Base-by-base conservation (phyloP, 768 basidiomycete genomes). In the Boletellus sp. region DNA sequence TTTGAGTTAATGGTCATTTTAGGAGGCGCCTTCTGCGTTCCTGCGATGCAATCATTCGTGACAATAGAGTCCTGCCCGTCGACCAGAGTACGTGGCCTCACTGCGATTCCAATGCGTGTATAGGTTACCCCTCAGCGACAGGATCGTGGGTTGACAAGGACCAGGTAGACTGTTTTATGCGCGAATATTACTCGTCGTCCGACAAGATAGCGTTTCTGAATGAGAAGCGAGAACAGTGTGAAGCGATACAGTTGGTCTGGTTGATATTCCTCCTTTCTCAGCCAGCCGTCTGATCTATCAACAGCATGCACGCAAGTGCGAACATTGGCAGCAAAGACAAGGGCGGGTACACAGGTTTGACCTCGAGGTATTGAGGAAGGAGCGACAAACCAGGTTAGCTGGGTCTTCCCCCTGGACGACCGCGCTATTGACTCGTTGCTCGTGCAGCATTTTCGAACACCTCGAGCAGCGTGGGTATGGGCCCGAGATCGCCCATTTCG, bases 391-490 rank as follows among this genome's bases (percentile, higher is more conserved):
- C 8, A 41, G 59, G 59, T 57, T 20, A n/a, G 48, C 28, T 4
- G 5, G 15, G n/a, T n/a, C n/a, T 13, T 39, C 4, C 15, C 17
- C 17, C 22, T 39, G 4, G 10, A 7, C 7, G 5, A 8, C 16
- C 6, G 6, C 24, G 1, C 1, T 11, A 3, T 15, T 35, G 9
- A 38, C 11, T 12, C 43, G 39, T 24, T 16, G n/a, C 10, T n/a
- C 8, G 42, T 20, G 15, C 19, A 62, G 60, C 33, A 62, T 61
- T n/a, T 48, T 62, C 11, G 47, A 52, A 41, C 51, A 43, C 3
- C 56, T 61, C 38, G 34, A 12, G n/a, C 42, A 50, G 16, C 47
- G 22, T 8, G 60, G 60, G 11, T 61, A 53, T 17, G 53, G 12
- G 1, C 34, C 47, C 7, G 60, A 56, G 37, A 43, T 61, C 9